Evolutionary conservation across 148 eudicot genomes (phyloP), one percentile per base, ranked within the genome.

Genomic region (Limonium bicolor): DNA sequence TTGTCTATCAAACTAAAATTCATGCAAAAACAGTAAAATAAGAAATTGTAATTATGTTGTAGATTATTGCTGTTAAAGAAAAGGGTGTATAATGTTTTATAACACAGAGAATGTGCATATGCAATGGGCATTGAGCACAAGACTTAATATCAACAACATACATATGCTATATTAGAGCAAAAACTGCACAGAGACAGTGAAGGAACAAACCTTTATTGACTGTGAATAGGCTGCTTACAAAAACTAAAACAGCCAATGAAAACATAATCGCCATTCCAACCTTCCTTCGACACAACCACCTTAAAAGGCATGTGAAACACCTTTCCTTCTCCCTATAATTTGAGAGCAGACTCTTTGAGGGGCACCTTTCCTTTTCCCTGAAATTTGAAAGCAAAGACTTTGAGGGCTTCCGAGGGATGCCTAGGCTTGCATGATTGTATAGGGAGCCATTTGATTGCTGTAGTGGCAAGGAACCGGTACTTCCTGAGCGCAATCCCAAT

Each of bases 281-380:
- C 56, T 70, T 78, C 42, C 72, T 68, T 37, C 87, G 57, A 29
- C 78, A 65, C 21, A 78, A 50, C 35, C 47, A 53, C 60, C 83
- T 75, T 50, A 46, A 71, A 25, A 73, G 13, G 51, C 35, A 65
- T n/a, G 73, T 58, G 18, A 68, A 50, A 56, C 60, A 55, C 55
- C 68, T 82, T 48, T 82, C 96, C 66, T 86, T 86, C 64, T 81
- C 87, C 53, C 93, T 66, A n/a, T 56, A n/a, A n/a, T n/a, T n/a
- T n/a, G n/a, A n/a, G n/a, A n/a, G n/a, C n/a, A n/a, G n/a, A n/a
- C n/a, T n/a, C n/a, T n/a, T n/a, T n/a, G n/a, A n/a, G n/a, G n/a
- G n/a, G n/a, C n/a, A n/a, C n/a, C n/a, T n/a, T n/a, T n/a, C n/a
- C n/a, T n/a, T n/a, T n/a, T n/a, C n/a, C 51, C 88, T 64, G 12